Evolutionary conservation across 1,284 basidiomycete species (phyloP), one percentile per base, ranked within the genome.

Genomic region (Fistulina hepatica): DNA sequence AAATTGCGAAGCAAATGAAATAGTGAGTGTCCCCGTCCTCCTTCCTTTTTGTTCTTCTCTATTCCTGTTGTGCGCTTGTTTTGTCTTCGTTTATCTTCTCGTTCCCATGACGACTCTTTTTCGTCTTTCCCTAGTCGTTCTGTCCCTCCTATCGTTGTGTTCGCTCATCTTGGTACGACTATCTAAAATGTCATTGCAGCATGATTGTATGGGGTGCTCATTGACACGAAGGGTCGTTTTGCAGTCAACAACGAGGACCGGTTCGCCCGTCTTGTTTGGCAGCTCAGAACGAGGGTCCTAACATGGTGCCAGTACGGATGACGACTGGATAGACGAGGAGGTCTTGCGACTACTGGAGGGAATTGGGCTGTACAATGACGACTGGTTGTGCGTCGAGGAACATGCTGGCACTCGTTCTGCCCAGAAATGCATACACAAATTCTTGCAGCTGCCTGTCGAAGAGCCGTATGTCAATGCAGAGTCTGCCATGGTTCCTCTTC

Each of bases 311-410:
- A n/a, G n/a, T n/a, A 64, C 65, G 1, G 63, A 60, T 15, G 71
- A 73, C 28, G 75, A 81, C 47, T 98, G 95, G 95, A 73, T 77
- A 4, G 92, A 97, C 56, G 83, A 92, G 54, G 95, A 98, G 60
- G 73, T 84, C 13, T 61, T 98, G 10, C 63, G 89, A 2, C 67
- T 99, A 11, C 71, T 98, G 13, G 94, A 98, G 60, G 95, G 83
- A 12, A 76, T 98, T 36, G 94, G 98, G 61, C 94, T 98, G 89
- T 92, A 82, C 57, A 90, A 97, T 48, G 94, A 97, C 54, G 94
- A 97, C 55, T 98, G 93, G 94, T 79, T 78, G 20, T 74, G 78
- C 24, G 81, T 98, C 42, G 81, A 91, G 45, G 82, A 90, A 48
- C 93, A 98, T 55, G 91, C 98, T 33, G 86, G 81, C 11, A 90